Evolutionary conservation across 805 yeast genomes (phyloP), one percentile per base, ranked within the genome.

Genomic region (Suhomyces xylopsoci): DNA sequence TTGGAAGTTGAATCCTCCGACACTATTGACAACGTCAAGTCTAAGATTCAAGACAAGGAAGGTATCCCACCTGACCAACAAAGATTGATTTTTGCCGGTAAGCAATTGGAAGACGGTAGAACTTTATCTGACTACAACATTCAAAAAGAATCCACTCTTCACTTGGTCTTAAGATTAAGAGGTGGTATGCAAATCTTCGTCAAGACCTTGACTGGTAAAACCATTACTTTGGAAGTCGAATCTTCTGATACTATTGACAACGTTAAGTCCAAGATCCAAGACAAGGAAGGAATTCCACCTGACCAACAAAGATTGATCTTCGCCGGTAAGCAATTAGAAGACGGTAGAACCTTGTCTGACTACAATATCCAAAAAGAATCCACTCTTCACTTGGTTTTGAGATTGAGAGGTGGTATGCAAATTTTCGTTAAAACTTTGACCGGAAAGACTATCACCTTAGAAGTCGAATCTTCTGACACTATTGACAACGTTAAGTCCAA

Each of bases 281-380:
- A 72, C 61, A 72, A 73, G 65, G 76, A 71, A 54, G 78, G 78
- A 55, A 74, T 70, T 51, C 78, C 79, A 51, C 78, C 77, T 41
- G 78, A 73, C 65, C 78, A 76, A 56, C 77, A 69, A 66, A 90
- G 78, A 68, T 64, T 73, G 59, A 75, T 74, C 52, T 74, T 74
- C 46, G 80, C 79, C 32, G 79, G 79, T 71, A 75, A 74, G 65
- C 79, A 76, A 58, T 66, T 75, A 56, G 79, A 76, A 60, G 79
- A 92, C 72, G 97, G 97, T 75, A 90, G 98, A 85, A 93, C 98
- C 64, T 84, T 93, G 68, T 88, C 97, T 65, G 98, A 93, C 84
- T 94, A 94, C 96, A 93, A 93, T 90, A 94, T 93, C 81, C 98
- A 93, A 82, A 94, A 93, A 88, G 99, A 93, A 84, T 93, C 99